Conservation (phyloP, 2,329 filamentous ascomycete genomes). For the Epichloe sibirici region DNA sequence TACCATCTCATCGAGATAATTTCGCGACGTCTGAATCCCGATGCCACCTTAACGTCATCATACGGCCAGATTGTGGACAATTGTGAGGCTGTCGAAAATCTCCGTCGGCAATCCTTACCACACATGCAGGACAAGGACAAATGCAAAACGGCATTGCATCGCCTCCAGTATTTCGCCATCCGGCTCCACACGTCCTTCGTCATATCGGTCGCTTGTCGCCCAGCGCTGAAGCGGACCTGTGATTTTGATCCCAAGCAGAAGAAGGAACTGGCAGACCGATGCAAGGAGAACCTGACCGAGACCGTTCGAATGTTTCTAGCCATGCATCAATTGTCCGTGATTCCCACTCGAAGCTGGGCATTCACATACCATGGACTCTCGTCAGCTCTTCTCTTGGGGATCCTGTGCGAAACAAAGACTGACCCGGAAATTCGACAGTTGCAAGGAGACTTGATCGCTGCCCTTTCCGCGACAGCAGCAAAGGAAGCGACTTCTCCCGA, state of each 20-base stretch:
- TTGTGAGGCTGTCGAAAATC: conserved; percentile 41
- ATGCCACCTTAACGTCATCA: conserved; percentile 34
- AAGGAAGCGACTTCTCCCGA: conserved; percentile 46
- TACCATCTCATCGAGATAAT: conserved; percentile 52
- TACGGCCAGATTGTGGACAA: conserved; percentile 46
- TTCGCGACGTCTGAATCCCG: conserved; percentile 43
- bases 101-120: conserved; percentile 34
- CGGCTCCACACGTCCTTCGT: conserved; percentile 54
- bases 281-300: conserved; percentile 50
- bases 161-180: conserved; percentile 51
- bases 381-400: conserved; percentile 51
- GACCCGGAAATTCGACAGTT: conserved; percentile 51
- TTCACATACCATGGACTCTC: conserved; percentile 57
- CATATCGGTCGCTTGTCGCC: conserved; percentile 52
- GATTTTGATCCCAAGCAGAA: conserved; percentile 40
- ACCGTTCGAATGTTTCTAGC: conserved; percentile 57
- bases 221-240: conserved; percentile 44
- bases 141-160: conserved; percentile 52
- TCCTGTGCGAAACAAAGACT: conserved; percentile 49
- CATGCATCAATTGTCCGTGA: conserved; percentile 56
- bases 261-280: conserved; percentile 41
- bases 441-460: conserved; percentile 51
- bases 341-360: conserved; percentile 54
- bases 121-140: conserved; percentile 47
- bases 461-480: conserved; percentile 50